These are phyloP conservation scores for Puccinia polysora DNA, from an alignment of 1,284 basidiomycete genomes.

Conservation along the genomic window DNA sequence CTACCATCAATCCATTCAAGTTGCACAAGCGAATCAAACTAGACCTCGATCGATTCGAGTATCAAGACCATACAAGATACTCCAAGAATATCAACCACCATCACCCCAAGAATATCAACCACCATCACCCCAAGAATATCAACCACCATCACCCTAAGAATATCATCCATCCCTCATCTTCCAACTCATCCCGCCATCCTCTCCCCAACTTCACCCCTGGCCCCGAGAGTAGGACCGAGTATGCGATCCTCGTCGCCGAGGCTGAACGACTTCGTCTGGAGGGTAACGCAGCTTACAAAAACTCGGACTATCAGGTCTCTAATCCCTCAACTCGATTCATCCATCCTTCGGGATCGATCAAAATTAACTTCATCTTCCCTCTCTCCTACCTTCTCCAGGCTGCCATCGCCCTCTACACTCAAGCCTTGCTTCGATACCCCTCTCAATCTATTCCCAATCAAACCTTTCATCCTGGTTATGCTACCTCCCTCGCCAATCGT, in stretches of 20 bases:
- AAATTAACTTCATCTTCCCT: not conserved
- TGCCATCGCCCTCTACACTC: not conserved
- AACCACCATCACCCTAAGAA: too few relatives aligned
- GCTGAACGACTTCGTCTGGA: constrained; percentile 6
- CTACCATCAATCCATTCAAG: too few relatives aligned
- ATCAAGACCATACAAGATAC: too few relatives aligned
- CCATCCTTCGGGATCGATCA: not conserved
- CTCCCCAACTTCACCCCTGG: constrained; percentile 5
- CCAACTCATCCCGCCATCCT: not conserved
- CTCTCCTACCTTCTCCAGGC: not conserved
- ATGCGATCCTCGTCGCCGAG: constrained; percentile 1
- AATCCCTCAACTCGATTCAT: not conserved
- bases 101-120: too few relatives aligned
- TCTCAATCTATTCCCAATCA: not conserved
- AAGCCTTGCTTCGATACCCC: not conserved
- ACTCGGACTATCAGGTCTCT: not conserved
- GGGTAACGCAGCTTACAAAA: not conserved
- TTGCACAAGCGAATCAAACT: too few relatives aligned
- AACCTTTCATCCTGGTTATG: not conserved
- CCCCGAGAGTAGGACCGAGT: not conserved
- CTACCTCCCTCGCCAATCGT: constrained; percentile 20
- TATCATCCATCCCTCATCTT: not conserved
- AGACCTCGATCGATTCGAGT: too few relatives aligned
- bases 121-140: too few relatives aligned
- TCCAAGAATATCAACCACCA: too few relatives aligned